A percentile compares a stretch with the other conserved stretches of the same genome.
phyloP scores from a whole-genome alignment of 352 stramenopile genomes.

The Pseudoperonospora humuli region DNA sequence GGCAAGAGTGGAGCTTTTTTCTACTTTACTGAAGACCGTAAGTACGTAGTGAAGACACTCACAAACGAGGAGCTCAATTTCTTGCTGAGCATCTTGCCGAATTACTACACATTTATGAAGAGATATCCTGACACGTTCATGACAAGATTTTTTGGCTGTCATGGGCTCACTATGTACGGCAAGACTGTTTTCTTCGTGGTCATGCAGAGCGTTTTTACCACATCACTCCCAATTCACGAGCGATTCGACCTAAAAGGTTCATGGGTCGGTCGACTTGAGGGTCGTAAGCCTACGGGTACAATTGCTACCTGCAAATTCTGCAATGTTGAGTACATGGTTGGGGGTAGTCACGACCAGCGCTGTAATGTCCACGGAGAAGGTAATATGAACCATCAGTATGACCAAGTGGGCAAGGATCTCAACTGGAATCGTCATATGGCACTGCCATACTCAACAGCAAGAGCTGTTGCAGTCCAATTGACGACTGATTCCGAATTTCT shows the following conservation, averaged over 20 bases:
- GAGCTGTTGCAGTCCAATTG: conserved; percentile 63
- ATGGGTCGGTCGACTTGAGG: conserved; percentile 74
- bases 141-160: conserved; percentile 71
- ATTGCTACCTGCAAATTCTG: conserved; percentile 72
- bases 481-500: conserved; percentile 86
- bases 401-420: conserved; percentile 76
- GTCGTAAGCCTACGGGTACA: conserved; percentile 61
- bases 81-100: conserved; percentile 56
- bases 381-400: conserved; percentile 66
- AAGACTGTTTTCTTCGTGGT: conserved; percentile 83
- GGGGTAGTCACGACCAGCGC: conserved; percentile 58
- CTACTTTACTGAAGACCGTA: conserved; percentile 76
- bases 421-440: conserved; percentile 84
- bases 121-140: conserved; percentile 70
- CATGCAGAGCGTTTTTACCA: conserved; percentile 81
- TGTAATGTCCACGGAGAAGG: conserved; percentile 58
- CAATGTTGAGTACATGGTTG: conserved; percentile 51
- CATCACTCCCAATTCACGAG: conserved; percentile 69
- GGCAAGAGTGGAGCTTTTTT: conserved; percentile 81
- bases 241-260: conserved; percentile 80
- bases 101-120: conserved; percentile 64
- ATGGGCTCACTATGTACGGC: conserved; percentile 79
- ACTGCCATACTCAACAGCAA: conserved; percentile 41
- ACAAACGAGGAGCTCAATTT: conserved; percentile 72
- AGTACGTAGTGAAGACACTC: conserved; percentile 81